phyloP scores from a whole-genome alignment of 2,329 filamentous ascomycete genomes.

The Gaeumannomyces tritici region DNA sequence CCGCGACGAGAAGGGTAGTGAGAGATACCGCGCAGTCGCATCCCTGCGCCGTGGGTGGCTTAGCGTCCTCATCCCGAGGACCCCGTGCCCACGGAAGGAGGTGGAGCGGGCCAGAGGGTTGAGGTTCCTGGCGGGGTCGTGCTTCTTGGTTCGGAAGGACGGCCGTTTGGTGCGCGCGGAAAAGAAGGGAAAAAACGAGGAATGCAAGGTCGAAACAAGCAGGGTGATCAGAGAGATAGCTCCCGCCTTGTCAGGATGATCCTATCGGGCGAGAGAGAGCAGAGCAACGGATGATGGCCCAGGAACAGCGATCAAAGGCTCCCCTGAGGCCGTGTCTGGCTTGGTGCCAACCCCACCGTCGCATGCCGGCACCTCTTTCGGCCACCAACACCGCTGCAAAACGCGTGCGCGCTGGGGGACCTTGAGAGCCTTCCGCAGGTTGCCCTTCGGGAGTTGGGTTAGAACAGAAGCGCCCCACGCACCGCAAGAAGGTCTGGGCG shows the following conservation, averaged over 20 bases:
- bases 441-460: not conserved
- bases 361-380: not conserved
- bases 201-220: not conserved
- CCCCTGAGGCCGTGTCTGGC: not conserved
- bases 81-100: not conserved
- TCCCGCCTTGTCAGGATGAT: not conserved
- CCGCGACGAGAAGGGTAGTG: not conserved
- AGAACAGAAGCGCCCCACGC: not conserved
- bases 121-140: too few relatives aligned
- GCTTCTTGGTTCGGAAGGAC: not conserved
- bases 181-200: not conserved
- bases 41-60: not conserved
- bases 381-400: not conserved
- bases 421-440: not conserved
- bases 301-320: not conserved
- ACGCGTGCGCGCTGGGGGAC: not conserved
- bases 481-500: not conserved
- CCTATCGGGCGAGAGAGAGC: too few relatives aligned
- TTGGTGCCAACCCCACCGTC: not conserved
- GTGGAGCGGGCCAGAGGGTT: not conserved
- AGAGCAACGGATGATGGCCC: too few relatives aligned
- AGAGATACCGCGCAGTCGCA: not conserved
- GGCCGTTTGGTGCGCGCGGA: not conserved
- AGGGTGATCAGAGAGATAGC: not conserved
- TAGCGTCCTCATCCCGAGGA: not conserved